Evolutionary conservation across 2,329 filamentous ascomycete genomes (phyloP).

Genomic region (Xylariaceae sp.): DNA sequence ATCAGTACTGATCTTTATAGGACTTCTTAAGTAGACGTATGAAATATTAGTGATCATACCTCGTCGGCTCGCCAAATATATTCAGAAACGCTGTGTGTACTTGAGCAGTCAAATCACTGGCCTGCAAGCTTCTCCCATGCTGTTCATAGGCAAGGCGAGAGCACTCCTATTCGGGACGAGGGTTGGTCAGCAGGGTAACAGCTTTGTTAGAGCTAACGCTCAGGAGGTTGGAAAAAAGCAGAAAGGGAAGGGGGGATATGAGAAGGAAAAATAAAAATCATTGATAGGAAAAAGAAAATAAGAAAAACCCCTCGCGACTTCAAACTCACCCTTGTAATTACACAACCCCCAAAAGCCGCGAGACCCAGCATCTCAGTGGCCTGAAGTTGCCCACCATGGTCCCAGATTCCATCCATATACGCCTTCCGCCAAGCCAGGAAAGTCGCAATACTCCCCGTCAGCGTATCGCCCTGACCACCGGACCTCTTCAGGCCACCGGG

Average conservation of each 20-base stretch:
- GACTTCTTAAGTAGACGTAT: not conserved
- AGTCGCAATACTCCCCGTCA: conserved; percentile 85
- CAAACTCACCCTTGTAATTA: conserved; percentile 68
- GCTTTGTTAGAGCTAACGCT: too few relatives aligned
- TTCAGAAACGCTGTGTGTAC: conserved; percentile 76
- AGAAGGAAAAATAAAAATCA: not conserved
- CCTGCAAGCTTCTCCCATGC: conserved; percentile 82
- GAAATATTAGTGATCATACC: conserved; percentile 10
- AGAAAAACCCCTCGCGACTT: not conserved
- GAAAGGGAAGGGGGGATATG: not conserved
- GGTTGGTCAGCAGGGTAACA: not conserved
- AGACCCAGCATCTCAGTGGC: conserved; percentile 62
- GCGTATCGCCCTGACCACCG: conserved; percentile 90
- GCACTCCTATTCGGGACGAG: conserved; percentile 54
- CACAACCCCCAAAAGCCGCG: conserved; percentile 79
- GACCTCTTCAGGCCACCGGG: conserved; percentile 82
- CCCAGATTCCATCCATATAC: conserved; percentile 81
- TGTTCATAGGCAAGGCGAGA: conserved; percentile 81
- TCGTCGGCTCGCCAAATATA: conserved; percentile 64
- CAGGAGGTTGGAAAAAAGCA: not conserved
- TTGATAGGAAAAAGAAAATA: not conserved
- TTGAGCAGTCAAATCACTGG: conserved; percentile 86
- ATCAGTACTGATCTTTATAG: not conserved
- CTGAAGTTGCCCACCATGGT: conserved; percentile 45
- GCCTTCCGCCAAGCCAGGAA: conserved; percentile 83